Evolutionary conservation across 192 early-diverging fungal genomes (phyloP).

Genomic region (Podila horticola): DNA sequence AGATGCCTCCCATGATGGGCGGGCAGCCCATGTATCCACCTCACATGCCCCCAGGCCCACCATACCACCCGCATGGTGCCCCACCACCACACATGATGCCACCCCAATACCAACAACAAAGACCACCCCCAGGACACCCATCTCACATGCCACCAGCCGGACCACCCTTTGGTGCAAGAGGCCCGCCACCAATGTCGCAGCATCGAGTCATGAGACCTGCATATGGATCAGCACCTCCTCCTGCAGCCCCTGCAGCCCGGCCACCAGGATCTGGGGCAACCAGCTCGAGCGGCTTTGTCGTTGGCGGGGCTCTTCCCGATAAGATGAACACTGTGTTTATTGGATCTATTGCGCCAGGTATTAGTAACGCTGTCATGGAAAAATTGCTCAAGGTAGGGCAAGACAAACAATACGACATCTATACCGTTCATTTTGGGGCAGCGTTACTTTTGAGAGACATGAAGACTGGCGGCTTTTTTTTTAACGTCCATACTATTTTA

Average conservation of each 20-base stretch:
- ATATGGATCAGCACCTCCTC: conserved; percentile 2
- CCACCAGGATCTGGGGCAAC: neutral
- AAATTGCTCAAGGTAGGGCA: conserved; percentile 65
- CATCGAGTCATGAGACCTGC: neutral
- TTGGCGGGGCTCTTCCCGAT: conserved; percentile 53
- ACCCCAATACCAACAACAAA: conserved; percentile 9
- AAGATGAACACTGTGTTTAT: conserved; percentile 79
- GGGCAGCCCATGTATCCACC: neutral
- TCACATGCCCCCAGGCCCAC: neutral
- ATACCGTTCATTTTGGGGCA: neutral
- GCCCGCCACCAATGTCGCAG: conserved; percentile 13
- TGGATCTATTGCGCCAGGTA: conserved; percentile 73
- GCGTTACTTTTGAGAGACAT: conserved; percentile 1
- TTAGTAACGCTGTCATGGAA: conserved; percentile 74
- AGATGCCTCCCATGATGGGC: conserved; percentile 4
- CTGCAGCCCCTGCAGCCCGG: conserved; percentile 7
- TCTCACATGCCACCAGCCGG: conserved; percentile 9
- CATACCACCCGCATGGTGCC: neutral
- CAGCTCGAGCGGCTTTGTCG: conserved; percentile 10
- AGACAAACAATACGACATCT: too few species aligned
- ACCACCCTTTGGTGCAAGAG: conserved; percentile 14
- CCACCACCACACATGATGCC: conserved; percentile 27
- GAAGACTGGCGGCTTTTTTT: too few species aligned
- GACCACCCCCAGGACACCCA: conserved; percentile 13
- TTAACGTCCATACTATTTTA: too few species aligned